These are phyloP conservation scores for Lagenidium giganteum DNA, from an alignment of 352 stramenopile species.

Conservation along the genomic window DNA sequence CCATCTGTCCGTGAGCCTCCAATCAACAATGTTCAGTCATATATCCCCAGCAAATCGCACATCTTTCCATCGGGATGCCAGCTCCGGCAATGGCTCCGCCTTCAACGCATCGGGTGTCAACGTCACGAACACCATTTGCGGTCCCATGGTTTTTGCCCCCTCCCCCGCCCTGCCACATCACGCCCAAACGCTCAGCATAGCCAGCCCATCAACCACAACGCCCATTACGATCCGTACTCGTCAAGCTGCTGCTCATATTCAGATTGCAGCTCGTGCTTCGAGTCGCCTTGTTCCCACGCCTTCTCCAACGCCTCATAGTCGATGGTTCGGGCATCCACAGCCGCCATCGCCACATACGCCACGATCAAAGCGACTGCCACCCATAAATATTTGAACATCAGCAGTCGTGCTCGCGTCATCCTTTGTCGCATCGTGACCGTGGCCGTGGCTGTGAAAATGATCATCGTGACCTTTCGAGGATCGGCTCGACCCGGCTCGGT, in stretches of 20 bases:
- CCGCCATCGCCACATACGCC: neutral
- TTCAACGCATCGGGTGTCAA: constrained; percentile 15
- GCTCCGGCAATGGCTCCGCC: constrained; percentile 23
- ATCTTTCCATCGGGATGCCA: constrained; percentile 76
- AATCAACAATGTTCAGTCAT: neutral
- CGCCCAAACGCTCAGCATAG: too few species aligned
- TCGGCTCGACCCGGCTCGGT: too few species aligned
- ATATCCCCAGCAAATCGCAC: too few species aligned
- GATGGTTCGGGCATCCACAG: constrained; percentile 20
- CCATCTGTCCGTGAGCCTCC: too few species aligned
- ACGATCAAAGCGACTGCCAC: neutral
- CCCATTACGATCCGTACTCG: too few species aligned
- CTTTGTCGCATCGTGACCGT: too few species aligned
- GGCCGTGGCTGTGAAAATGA: too few species aligned
- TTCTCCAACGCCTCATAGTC: constrained; percentile 67
- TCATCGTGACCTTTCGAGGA: too few species aligned
- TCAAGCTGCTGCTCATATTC: constrained; percentile 49
- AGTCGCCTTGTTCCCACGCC: constrained; percentile 54
- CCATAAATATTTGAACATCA: too few species aligned
- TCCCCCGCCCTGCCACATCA: constrained; percentile 20
- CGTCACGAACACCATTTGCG: constrained; percentile 81
- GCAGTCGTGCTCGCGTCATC: too few species aligned
- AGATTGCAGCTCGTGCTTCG: constrained; percentile 31
- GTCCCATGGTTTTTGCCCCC: constrained; percentile 45
- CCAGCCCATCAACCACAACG: too few species aligned